These are phyloP conservation scores for Schizonepeta tenuifolia DNA, from an alignment of 257 asterid species.

Conservation along the genomic window DNA sequence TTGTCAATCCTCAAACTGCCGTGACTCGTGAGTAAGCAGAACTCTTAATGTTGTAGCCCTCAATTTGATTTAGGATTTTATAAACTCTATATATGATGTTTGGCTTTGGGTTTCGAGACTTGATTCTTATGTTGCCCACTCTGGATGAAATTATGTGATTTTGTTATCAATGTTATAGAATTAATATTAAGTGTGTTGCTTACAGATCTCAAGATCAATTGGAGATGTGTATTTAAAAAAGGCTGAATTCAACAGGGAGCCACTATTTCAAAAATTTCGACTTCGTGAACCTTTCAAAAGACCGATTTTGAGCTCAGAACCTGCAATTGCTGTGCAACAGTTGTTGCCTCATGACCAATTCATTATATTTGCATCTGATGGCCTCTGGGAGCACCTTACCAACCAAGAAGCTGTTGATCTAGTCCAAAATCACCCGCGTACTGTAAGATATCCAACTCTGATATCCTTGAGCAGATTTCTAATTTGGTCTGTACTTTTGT, in stretches of 20 bases:
- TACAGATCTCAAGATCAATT: constrained; percentile 66
- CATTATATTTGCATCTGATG: constrained; percentile 70
- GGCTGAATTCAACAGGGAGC: constrained; percentile 73
- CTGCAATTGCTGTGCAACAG: constrained; percentile 55
- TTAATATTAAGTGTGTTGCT: constrained; percentile 26
- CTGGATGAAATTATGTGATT: constrained; percentile 5
- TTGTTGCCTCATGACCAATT: constrained; percentile 71
- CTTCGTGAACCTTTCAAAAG: constrained; percentile 68
- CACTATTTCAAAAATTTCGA: constrained; percentile 62
- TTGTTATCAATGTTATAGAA: not conserved
- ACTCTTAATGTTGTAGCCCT: not conserved
- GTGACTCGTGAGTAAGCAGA: not conserved
- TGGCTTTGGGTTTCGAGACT: not conserved
- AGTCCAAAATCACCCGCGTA: constrained; percentile 65
- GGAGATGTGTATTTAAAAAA: constrained; percentile 70
- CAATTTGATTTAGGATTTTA: constrained; percentile 7
- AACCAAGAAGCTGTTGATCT: constrained; percentile 74
- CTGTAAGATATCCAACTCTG: constrained; percentile 46
- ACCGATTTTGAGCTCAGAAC: constrained; percentile 71
- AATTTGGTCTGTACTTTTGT: not conserved
- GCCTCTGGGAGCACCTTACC: constrained; percentile 77
- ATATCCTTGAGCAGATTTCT: constrained; percentile 9
- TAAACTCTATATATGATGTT: not conserved
- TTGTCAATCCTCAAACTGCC: not conserved
- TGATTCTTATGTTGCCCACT: not conserved